A percentile compares a stretch with the other conserved stretches of the same genome.
Conservation (phyloP, 73 alveolate genomes). For the Urostyla sp. region DNA sequence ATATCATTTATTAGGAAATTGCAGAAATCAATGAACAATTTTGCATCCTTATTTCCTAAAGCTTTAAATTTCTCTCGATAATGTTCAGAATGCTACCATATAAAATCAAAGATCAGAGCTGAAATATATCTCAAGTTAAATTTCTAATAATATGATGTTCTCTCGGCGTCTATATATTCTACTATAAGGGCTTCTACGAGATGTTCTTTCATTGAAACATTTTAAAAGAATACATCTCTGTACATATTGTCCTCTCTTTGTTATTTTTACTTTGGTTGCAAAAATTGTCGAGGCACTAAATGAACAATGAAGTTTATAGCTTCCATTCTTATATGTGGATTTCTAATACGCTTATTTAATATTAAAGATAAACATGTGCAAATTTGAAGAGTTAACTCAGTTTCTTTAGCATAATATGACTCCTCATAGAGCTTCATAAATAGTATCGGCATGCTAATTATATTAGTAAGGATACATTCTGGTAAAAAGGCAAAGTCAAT, state of each 20-base stretch:
- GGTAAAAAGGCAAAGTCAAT: constrained; percentile 42
- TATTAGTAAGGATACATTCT: neutral
- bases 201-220: neutral
- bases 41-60: constrained; percentile 12
- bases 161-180: constrained; percentile 32
- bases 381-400: constrained; percentile 16
- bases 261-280: constrained; percentile 1
- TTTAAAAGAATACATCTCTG: constrained; percentile 20
- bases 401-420: constrained; percentile 23
- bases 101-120: constrained; percentile 32
- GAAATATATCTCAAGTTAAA: constrained; percentile 4
- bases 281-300: constrained; percentile 42
- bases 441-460: constrained; percentile 9
- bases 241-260: constrained; percentile 45
- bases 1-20: constrained; percentile 67
- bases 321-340: constrained; percentile 63
- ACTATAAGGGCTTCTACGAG: constrained; percentile 22
- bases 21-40: constrained; percentile 47
- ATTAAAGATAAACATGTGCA: constrained; percentile 10
- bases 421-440: constrained; percentile 15
- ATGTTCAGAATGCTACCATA: constrained; percentile 7
- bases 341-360: neutral
- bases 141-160: constrained; percentile 53
- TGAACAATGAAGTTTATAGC: constrained; percentile 45
- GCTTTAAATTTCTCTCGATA: constrained; percentile 17